Percentiles rank a stretch among this genome's conserved stretches.
phyloP scores from a whole-genome alignment of 108 stramenopile species.

The Ochromonas danica region DNA sequence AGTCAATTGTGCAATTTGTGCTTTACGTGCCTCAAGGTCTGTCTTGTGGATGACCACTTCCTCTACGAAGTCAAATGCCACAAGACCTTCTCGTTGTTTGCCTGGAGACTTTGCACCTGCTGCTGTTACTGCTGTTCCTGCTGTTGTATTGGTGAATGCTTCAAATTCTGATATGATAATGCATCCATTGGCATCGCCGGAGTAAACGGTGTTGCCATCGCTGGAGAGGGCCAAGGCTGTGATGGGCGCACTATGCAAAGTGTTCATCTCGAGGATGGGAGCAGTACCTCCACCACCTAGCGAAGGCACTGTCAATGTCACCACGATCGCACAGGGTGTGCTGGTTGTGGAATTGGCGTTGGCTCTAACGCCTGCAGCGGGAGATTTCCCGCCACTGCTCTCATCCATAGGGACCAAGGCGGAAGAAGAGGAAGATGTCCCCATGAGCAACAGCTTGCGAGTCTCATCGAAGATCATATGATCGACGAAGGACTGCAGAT shows the following conservation, averaged over 20 bases:
- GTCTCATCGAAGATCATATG: not conserved
- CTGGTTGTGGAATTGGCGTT: no score
- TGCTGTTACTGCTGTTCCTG: constrained; percentile 25
- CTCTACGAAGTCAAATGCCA: not conserved
- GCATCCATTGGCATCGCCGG: constrained; percentile 13
- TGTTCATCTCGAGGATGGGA: constrained; percentile 12
- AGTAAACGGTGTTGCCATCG: not conserved
- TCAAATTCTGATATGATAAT: constrained; percentile 21
- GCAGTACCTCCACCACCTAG: not conserved
- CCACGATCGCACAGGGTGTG: not conserved
- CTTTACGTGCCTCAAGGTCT: constrained; percentile 37
- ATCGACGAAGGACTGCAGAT: not conserved
- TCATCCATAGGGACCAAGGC: no score
- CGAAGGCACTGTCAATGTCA: constrained; percentile 5
- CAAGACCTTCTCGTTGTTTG: not conserved
- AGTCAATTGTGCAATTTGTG: constrained; percentile 38
- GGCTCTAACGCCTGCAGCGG: no score
- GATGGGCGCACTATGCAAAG: constrained; percentile 16
- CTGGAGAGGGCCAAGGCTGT: not conserved
- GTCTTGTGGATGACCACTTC: constrained; percentile 25
- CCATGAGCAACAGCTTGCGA: not conserved
- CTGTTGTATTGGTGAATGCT: constrained; percentile 34
- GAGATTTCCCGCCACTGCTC: no score
- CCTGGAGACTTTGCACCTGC: not conserved
- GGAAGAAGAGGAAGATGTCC: not conserved